Evolutionary conservation across 1,284 basidiomycete genomes (phyloP).

Genomic region (Tausonia pullulans): DNA sequence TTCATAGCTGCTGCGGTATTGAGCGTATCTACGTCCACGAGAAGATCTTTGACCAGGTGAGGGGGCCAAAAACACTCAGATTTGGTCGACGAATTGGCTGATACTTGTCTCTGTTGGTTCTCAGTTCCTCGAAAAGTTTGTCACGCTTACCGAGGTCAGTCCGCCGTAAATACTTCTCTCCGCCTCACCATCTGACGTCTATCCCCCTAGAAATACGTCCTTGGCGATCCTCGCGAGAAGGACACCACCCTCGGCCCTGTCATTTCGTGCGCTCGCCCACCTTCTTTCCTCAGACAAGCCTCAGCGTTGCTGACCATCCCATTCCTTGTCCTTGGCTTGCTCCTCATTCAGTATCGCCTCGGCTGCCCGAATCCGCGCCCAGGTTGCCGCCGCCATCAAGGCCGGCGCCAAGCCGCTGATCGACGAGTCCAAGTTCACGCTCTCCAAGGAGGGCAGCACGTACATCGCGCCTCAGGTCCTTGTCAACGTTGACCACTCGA

Average conservation of each 20-base stretch:
- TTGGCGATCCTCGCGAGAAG: constrained; percentile 69
- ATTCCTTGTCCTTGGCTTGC: no score
- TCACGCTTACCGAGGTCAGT: constrained; percentile 56
- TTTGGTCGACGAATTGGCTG: constrained; percentile 50
- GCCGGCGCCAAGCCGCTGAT: constrained; percentile 68
- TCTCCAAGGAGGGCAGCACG: constrained; percentile 59
- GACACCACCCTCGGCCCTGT: constrained; percentile 80
- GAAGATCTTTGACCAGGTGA: constrained; percentile 50
- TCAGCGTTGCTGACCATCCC: no score
- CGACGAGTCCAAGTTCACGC: constrained; percentile 56
- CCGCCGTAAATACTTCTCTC: background rate
- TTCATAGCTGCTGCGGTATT: constrained; percentile 26
- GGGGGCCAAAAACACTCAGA: constrained; percentile 14
- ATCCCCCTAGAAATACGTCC: constrained; percentile 50
- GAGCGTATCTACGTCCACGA: constrained; percentile 92
- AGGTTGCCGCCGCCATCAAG: constrained; percentile 69
- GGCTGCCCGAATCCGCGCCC: constrained; percentile 70
- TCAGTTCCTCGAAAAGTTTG: constrained; percentile 38
- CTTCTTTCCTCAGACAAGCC: no score
- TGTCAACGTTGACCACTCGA: constrained; percentile 64
- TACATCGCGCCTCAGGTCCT: constrained; percentile 84
- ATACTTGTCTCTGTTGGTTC: background rate
- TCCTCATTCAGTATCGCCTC: constrained; percentile 44
- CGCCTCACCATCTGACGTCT: background rate
- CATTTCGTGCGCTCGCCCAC: constrained; percentile 42